Conservation (phyloP, 768 basidiomycete genomes). For the Sutorius australiensis region DNA sequence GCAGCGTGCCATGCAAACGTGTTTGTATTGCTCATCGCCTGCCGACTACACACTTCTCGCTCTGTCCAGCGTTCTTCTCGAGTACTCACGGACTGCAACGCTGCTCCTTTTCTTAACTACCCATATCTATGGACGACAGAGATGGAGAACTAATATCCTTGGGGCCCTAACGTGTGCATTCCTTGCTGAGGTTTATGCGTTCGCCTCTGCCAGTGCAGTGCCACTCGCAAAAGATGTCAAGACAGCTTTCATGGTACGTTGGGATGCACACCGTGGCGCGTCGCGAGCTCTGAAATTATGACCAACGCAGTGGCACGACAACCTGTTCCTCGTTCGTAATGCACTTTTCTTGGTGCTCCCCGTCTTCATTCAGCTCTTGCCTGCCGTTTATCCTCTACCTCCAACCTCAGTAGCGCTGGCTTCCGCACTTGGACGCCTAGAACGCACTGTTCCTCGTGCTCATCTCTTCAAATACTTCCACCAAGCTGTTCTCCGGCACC, state of each 20-base stretch:
- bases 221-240: constrained; percentile 40
- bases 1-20: constrained; percentile 58
- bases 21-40: constrained; percentile 60
- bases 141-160: constrained; percentile 44
- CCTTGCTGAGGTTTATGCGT: constrained; percentile 52
- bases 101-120: constrained; percentile 47
- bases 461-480: constrained; percentile 55
- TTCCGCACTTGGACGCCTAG: constrained; percentile 27
- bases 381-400: constrained; percentile 32
- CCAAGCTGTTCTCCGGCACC: constrained; percentile 54
- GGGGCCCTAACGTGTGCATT: constrained; percentile 47
- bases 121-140: constrained; percentile 36
- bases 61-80: constrained; percentile 49
- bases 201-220: constrained; percentile 45
- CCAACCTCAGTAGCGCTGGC: constrained; percentile 28
- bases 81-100: constrained; percentile 56
- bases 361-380: constrained; percentile 41
- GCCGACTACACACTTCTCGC: constrained; percentile 60
- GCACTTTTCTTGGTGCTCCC: constrained; percentile 58
- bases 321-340: constrained; percentile 50
- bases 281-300: background rate
- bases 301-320: constrained; percentile 64
- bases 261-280: background rate
- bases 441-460: constrained; percentile 42
- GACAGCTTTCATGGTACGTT: constrained; percentile 39